phyloP scores from a whole-genome alignment of 2,329 filamentous ascomycete species.

The Colletotrichum melonis region DNA sequence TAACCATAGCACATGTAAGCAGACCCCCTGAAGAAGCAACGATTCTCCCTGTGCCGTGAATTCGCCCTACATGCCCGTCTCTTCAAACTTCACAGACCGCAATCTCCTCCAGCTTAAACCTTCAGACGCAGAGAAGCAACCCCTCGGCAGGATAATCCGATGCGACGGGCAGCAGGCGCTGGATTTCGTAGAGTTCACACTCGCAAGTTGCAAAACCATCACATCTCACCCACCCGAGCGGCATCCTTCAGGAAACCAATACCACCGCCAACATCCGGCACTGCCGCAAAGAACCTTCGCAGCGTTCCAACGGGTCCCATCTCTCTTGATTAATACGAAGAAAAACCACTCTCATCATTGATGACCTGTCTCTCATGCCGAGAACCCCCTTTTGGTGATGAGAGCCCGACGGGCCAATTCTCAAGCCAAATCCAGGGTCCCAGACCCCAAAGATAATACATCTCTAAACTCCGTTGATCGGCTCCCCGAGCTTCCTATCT shows the following conservation, averaged over 20 bases:
- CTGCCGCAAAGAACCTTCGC: slow-evolving; percentile 16
- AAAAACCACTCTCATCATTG: neutral
- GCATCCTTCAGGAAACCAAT: slow-evolving; percentile 5
- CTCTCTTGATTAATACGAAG: slow-evolving; percentile 31
- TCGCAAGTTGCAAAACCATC: neutral
- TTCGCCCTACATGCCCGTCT: slow-evolving; percentile 19
- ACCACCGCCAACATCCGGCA: slow-evolving; percentile 6
- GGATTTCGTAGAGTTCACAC: neutral
- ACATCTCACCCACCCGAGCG: neutral
- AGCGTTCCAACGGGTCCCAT: slow-evolving; percentile 29
- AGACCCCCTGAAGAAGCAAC: slow-evolving; percentile 20
- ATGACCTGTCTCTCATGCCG: neutral
- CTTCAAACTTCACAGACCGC: slow-evolving; percentile 2
- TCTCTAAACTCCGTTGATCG: slow-evolving; percentile 18
- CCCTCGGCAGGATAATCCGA: neutral
- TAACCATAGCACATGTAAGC: neutral
- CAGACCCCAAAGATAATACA: neutral
- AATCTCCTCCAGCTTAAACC: neutral
- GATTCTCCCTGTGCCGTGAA: slow-evolving; percentile 5
- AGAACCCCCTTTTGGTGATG: neutral
- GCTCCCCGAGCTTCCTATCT: slow-evolving; percentile 17
- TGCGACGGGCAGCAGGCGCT: neutral
- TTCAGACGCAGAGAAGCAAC: slow-evolving; percentile 1
- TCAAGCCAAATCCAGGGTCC: neutral
- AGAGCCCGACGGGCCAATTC: neutral